Base-by-base conservation (phyloP, 495 filamentous ascomycete genomes). In the Neurospora sp. region DNA sequence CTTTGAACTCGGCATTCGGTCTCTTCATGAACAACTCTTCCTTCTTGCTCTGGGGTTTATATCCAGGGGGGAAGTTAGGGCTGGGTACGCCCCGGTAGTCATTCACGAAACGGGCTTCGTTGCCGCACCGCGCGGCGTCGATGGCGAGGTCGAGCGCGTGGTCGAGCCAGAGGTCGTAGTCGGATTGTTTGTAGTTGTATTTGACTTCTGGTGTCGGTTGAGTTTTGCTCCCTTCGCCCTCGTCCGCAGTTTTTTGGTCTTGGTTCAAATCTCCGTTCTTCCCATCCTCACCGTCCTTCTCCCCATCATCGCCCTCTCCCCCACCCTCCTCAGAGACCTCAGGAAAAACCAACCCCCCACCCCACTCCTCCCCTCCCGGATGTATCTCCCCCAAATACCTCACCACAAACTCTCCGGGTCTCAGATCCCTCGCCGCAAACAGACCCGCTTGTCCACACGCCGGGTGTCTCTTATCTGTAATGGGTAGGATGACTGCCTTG, bases 61-160 rank as follows among this genome's bases (percentile, higher is more conserved):
- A 48, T 0, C 53, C 53, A 0, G 27, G 27, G 0, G 53, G 14
- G 0, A 16, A 61, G 0, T 1, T 2, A 12, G 48, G 27, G 27
- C 12, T 69, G 0, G 79, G 79, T 5, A 93, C 84, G 1, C 91
- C 91, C 20, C 91, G 85, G 75, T 91, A 94, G 79, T 94, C 91
- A 75, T 94, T 94, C 40, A 91, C 84, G 78, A 91, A 93, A 10
- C 91, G 80, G 4, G 88, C 90, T 80, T 93, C 91, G 75, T 92
- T 93, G 4, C 91, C 91, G 61, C 77, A 78, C 12, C 78, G 82
- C 8, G 79, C 83, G 3, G 90, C 91, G 77, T 94, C 91, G 18
- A 93, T 85, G 6, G 88, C 89, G 0, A 93, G 78, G 31, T 84
- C 87, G 53, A 35, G 27, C 12, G 27, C 2, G 40, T 87, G 81